These are phyloP conservation scores for Emergomyces pasteurianus DNA, from an alignment of 2,329 filamentous ascomycete species.

Conservation along the genomic window DNA sequence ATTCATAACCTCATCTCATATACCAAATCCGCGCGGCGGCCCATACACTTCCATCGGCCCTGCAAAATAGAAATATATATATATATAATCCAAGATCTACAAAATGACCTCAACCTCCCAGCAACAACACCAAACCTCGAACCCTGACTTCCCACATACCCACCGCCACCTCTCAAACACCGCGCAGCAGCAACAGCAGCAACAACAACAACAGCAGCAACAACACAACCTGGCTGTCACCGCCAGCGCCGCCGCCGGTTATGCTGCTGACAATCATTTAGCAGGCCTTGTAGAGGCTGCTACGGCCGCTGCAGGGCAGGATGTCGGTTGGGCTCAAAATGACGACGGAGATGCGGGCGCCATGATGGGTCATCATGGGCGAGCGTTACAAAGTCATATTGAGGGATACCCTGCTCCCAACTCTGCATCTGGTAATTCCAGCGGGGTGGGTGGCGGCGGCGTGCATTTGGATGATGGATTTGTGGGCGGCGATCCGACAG, in stretches of 20 bases:
- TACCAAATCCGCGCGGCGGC: not conserved
- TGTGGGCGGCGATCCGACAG: slow-evolving; percentile 13
- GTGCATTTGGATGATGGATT: slow-evolving; percentile 32
- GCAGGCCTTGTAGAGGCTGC: slow-evolving; percentile 36
- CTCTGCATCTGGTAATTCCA: not conserved
- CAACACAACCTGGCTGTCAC: slow-evolving; percentile 1
- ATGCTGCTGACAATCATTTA: slow-evolving; percentile 29
- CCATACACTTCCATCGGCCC: not conserved
- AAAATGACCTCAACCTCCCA: not conserved
- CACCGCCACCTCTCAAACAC: not conserved
- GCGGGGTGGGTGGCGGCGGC: slow-evolving; percentile 16
- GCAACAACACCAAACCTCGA: not conserved
- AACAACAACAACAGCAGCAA: not conserved
- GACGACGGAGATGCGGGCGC: slow-evolving; percentile 12
- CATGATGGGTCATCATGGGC: slow-evolving; percentile 38
- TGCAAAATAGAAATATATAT: not conserved
- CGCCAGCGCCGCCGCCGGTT: slow-evolving; percentile 1
- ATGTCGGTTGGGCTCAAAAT: slow-evolving; percentile 13
- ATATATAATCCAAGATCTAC: not conserved
- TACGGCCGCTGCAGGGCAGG: slow-evolving; percentile 30
- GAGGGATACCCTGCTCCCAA: slow-evolving; percentile 20
- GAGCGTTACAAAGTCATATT: slow-evolving; percentile 26
- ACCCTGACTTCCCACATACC: slow-evolving; percentile 1
- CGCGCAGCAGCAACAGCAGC: not conserved
- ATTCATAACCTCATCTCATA: not conserved